Evolutionary conservation across 495 filamentous ascomycete genomes (phyloP).

Genomic region (Hypoxylon cercidicola): DNA sequence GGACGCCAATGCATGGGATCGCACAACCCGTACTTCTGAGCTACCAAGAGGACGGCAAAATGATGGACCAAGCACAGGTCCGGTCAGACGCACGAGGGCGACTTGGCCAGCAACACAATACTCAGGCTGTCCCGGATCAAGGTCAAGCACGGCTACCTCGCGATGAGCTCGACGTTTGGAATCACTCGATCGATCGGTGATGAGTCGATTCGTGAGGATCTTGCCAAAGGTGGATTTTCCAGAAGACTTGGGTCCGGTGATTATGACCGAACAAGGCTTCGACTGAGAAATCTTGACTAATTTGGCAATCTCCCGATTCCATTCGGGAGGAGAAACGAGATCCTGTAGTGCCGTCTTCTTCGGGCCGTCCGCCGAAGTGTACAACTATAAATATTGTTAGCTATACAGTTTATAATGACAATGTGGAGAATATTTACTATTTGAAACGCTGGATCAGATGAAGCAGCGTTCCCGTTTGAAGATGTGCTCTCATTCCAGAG

Average conservation of each 20-base stretch:
- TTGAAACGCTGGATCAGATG: slow-evolving; percentile 48
- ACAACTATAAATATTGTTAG: slow-evolving; percentile 52
- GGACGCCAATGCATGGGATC: slow-evolving; percentile 78
- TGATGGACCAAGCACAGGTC: slow-evolving; percentile 76
- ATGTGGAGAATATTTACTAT: slow-evolving; percentile 44
- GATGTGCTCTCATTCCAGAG: slow-evolving; percentile 71
- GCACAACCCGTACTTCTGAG: slow-evolving; percentile 53
- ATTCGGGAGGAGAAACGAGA: slow-evolving; percentile 71
- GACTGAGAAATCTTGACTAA: slow-evolving; percentile 55
- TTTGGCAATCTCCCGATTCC: slow-evolving; percentile 62
- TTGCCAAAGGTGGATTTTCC: slow-evolving; percentile 89
- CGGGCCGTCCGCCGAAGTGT: slow-evolving; percentile 56
- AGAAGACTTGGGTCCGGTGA: slow-evolving; percentile 83
- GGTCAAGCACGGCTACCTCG: slow-evolving; percentile 74
- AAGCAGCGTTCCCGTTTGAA: slow-evolving; percentile 5
- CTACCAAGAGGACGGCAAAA: slow-evolving; percentile 72
- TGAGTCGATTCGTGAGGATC: slow-evolving; percentile 77
- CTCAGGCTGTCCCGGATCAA: slow-evolving; percentile 88
- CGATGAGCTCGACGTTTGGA: slow-evolving; percentile 42
- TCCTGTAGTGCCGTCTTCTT: slow-evolving; percentile 63
- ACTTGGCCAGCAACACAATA: slow-evolving; percentile 80
- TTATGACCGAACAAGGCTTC: slow-evolving; percentile 59
- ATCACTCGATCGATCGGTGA: slow-evolving; percentile 56
- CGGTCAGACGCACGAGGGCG: slow-evolving; percentile 71
- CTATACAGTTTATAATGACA: background rate